Evolutionary conservation across 1,139 yeast genomes (phyloP).

Genomic region (Hemisphaericaspora subhashii): DNA sequence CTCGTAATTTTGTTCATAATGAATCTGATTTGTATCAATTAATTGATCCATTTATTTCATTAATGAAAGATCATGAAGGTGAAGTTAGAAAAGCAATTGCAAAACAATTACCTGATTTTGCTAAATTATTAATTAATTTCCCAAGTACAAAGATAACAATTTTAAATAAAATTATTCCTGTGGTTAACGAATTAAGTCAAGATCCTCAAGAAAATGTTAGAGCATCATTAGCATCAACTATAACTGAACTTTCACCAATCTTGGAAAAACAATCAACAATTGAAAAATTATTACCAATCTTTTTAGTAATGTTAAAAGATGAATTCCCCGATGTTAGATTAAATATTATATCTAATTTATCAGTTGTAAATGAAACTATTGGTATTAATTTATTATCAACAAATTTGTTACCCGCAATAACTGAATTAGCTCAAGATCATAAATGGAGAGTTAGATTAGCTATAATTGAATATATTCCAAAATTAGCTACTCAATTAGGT

Average conservation of each 20-base stretch:
- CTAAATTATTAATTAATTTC: constrained; percentile 50
- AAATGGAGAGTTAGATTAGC: constrained; percentile 99
- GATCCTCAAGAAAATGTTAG: constrained; percentile 94
- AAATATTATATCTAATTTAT: constrained; percentile 88
- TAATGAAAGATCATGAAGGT: constrained; percentile 92
- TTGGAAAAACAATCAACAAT: constrained; percentile 84
- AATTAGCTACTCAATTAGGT: constrained; percentile 94
- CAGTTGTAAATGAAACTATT: constrained; percentile 89
- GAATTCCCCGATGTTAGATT: constrained; percentile 96
- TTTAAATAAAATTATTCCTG: constrained; percentile 74
- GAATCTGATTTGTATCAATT: constrained; percentile 54
- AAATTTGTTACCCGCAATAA: constrained; percentile 89
- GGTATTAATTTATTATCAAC: constrained; percentile 88
- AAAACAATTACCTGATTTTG: constrained; percentile 84
- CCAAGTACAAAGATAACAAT: constrained; percentile 53
- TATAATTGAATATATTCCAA: constrained; percentile 93
- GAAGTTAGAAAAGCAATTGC: constrained; percentile 96
- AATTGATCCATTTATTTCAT: constrained; percentile 67
- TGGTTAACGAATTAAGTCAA: constrained; percentile 78
- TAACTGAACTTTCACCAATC: constrained; percentile 84
- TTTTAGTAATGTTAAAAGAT: constrained; percentile 91
- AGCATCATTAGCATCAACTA: constrained; percentile 85
- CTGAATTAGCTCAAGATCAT: constrained; percentile 93
- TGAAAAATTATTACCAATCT: constrained; percentile 80
- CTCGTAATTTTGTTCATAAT: constrained; percentile 59